A percentile compares a stretch with the other conserved stretches of the same genome.
Evolutionary conservation across 306 rosid genomes (phyloP).

Genomic region (Rubus parviflorus): DNA sequence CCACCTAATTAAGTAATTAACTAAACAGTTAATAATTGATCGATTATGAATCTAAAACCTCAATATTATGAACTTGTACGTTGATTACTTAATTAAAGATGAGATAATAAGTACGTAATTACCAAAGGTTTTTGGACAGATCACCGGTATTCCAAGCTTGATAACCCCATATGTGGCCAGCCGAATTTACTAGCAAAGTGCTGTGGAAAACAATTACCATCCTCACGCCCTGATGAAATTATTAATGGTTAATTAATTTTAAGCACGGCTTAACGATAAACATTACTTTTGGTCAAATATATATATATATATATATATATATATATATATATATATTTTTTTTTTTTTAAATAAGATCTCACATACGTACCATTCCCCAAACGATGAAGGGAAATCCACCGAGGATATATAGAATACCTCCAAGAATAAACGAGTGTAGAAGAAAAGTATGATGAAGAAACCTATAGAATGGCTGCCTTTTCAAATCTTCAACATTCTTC

Average conservation of each 20-base stretch:
- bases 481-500: conserved; percentile 69
- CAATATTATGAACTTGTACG: too few species aligned
- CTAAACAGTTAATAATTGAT: too few species aligned
- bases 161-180: conserved; percentile 84
- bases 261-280: too few species aligned
- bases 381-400: conserved; percentile 85
- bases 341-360: background rate
- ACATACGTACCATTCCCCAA: conserved; percentile 65
- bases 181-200: conserved; percentile 87
- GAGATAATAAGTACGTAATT: background rate
- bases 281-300: too few species aligned
- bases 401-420: conserved; percentile 51
- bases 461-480: conserved; percentile 70
- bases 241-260: background rate
- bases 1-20: conserved; percentile 47
- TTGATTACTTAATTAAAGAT: too few species aligned
- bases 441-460: conserved; percentile 58
- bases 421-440: conserved; percentile 74
- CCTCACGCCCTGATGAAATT: conserved; percentile 75
- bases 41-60: too few species aligned
- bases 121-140: conserved; percentile 84
- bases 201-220: conserved; percentile 65
- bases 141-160: conserved; percentile 76
- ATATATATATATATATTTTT: too few species aligned
- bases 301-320: too few species aligned